Base-by-base conservation (phyloP, 2,329 filamentous ascomycete genomes). In the Pyricularia sp. region DNA sequence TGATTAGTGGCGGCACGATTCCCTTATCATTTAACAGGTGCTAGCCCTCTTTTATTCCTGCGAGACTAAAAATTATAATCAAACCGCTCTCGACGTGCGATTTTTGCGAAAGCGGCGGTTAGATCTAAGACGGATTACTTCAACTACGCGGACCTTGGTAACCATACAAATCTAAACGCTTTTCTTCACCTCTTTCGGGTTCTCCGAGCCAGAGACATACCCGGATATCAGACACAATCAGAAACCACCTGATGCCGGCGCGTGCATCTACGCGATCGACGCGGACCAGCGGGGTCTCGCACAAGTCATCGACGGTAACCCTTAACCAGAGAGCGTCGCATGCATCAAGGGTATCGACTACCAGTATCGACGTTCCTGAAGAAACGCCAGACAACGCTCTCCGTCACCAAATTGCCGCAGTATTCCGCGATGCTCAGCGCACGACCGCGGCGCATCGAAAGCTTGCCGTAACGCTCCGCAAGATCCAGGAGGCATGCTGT, bases 361-460 rank as follows among this genome's bases (percentile, higher is more conserved):
- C 75, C 24, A 73, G 73, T 68, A 26, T 76, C 68, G 78, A 83
- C 57, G 75, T 89, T n/a, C 88, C 89, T 53, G 84, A 88, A 70
- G 91, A 96, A 73, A 83, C 87, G 3, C 84, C 86, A 64, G 81
- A 85, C 61, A 91, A 84, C 66, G 83, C 83, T 19, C 78, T 97
- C 69, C 89, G 93, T 71, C 83, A 82, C 44, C 88, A 90, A 72
- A 82, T 96, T 64, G 89, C 87, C 73, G 77, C 82, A 65, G 82
- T 91, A 62, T 93, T 93, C 72, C 82, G 83, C 68, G 89, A 93
- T 74, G 92, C 93, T 40, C 94, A 99, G 75, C 88, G 88, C 70
- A 96, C 90, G 1, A 96, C 90, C 0, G 91, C 93, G 1, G 90
- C 90, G 1, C 94, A 99, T 74, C 83, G 93, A 66, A 97, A 97